A percentile compares a stretch with the other conserved stretches of the same genome.
These are phyloP conservation scores for Fraxinus platypoda DNA, from an alignment of 305 asterid species.

Conservation along the genomic window DNA sequence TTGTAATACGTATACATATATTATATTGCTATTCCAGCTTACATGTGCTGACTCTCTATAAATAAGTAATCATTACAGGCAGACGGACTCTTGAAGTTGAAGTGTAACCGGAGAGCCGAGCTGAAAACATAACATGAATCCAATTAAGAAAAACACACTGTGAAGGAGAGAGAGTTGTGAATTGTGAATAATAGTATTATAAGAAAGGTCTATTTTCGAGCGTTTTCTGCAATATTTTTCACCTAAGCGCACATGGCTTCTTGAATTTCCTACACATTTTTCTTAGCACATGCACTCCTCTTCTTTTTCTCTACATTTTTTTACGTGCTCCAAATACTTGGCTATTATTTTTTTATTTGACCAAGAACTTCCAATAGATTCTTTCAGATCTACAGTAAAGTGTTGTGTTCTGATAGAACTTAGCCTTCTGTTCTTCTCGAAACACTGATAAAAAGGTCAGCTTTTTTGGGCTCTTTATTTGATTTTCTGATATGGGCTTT, in stretches of 20 bases:
- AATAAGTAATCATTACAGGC: neutral
- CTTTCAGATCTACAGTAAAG: slow-evolving; percentile 82
- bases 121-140: slow-evolving; percentile 16
- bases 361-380: slow-evolving; percentile 57
- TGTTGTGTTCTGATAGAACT: slow-evolving; percentile 2
- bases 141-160: slow-evolving; percentile 12
- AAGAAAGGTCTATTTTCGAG: slow-evolving; percentile 8
- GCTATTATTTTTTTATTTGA: slow-evolving; percentile 45
- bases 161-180: neutral
- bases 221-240: slow-evolving; percentile 39
- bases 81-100: neutral
- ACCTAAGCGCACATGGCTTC: slow-evolving; percentile 67
- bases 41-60: neutral
- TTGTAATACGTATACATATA: neutral
- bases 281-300: slow-evolving; percentile 60
- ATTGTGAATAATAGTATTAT: neutral
- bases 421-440: slow-evolving; percentile 22
- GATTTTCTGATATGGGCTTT: slow-evolving; percentile 21
- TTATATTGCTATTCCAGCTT: neutral
- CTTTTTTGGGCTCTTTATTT: slow-evolving; percentile 14
- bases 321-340: slow-evolving; percentile 45
- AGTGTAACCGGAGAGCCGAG: neutral
- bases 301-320: slow-evolving; percentile 40
- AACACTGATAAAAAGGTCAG: slow-evolving; percentile 31
- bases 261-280: slow-evolving; percentile 35